Conservation (phyloP, 225 moss, liverwort and hornwort species). For the Physcomitrium patens region DNA sequence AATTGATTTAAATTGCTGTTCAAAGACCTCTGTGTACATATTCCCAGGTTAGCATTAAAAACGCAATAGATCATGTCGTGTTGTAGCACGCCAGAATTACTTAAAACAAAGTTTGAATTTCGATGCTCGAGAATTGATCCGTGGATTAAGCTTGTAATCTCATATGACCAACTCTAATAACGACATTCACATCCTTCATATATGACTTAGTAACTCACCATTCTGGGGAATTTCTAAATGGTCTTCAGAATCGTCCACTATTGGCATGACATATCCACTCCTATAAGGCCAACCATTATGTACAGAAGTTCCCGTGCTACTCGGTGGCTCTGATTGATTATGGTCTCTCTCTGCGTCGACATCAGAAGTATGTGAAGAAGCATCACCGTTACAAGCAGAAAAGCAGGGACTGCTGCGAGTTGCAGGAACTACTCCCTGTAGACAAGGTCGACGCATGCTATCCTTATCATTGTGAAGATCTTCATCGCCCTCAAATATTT, state of each 20-base stretch:
- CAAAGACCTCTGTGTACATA: constrained; percentile 27
- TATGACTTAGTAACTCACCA: constrained; percentile 29
- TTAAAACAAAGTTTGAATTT: neutral
- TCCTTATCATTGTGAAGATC: constrained; percentile 47
- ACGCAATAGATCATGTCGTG: neutral
- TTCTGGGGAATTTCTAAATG: constrained; percentile 25
- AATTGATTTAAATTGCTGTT: constrained; percentile 36
- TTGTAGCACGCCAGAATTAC: neutral
- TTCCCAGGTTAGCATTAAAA: constrained; percentile 21
- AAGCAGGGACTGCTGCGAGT: constrained; percentile 37
- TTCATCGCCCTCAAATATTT: constrained; percentile 41
- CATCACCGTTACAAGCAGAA: constrained; percentile 30
- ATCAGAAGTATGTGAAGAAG: constrained; percentile 18
- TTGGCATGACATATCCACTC: constrained; percentile 22
- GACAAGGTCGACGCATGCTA: constrained; percentile 24
- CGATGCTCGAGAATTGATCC: neutral
- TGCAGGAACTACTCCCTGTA: constrained; percentile 24
- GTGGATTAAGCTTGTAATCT: constrained; percentile 4
- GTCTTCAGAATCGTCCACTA: constrained; percentile 13
- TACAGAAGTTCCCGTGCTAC: constrained; percentile 27
- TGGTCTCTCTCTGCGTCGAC: constrained; percentile 6
- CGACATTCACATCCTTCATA: neutral
- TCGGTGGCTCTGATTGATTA: constrained; percentile 15
- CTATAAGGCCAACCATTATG: constrained; percentile 16
- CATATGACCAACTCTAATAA: neutral